A percentile compares a stretch with the other conserved stretches of the same genome.
Conservation (phyloP, 2,329 filamentous ascomycete species). For the Annulohypoxylon truncatum region DNA sequence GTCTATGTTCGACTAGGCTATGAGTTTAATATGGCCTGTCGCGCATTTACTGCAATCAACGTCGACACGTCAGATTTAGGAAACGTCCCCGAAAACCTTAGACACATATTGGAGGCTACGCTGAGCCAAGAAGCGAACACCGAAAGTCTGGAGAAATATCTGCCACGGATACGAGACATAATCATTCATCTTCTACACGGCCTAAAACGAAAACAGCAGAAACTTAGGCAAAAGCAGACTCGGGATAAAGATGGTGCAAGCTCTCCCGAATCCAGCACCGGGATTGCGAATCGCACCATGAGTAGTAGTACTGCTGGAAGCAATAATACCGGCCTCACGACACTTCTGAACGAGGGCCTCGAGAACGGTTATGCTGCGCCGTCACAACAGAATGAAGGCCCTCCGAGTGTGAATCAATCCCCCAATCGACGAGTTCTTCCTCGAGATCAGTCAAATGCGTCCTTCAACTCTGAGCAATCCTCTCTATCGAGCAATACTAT, state of each 20-base stretch:
- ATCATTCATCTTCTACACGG: constrained; percentile 98
- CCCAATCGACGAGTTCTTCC: constrained; percentile 61
- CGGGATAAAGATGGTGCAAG: constrained; percentile 64
- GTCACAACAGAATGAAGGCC: constrained; percentile 39
- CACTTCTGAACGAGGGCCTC: constrained; percentile 69
- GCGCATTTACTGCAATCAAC: constrained; percentile 95
- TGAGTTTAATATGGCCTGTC: constrained; percentile 98
- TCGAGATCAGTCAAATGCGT: constrained; percentile 64
- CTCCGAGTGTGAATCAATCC: constrained; percentile 53
- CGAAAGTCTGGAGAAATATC: constrained; percentile 91
- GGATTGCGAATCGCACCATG: constrained; percentile 62
- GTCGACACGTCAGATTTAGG: constrained; percentile 95
- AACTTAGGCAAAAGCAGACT: constrained; percentile 74
- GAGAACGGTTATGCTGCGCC: constrained; percentile 63
- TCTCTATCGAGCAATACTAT: constrained; percentile 78
- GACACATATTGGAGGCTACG: constrained; percentile 93
- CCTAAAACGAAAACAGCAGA: constrained; percentile 95
- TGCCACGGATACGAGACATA: constrained; percentile 95
- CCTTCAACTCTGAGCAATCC: constrained; percentile 69
- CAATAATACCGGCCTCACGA: constrained; percentile 67
- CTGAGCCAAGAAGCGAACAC: constrained; percentile 96
- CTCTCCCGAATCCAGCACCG: constrained; percentile 50
- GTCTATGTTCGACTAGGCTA: constrained; percentile 98
- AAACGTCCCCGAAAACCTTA: constrained; percentile 91
- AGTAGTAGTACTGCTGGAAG: constrained; percentile 71